phyloP scores from a whole-genome alignment of 805 yeast species.

The Lipomyces chichibuensis region DNA sequence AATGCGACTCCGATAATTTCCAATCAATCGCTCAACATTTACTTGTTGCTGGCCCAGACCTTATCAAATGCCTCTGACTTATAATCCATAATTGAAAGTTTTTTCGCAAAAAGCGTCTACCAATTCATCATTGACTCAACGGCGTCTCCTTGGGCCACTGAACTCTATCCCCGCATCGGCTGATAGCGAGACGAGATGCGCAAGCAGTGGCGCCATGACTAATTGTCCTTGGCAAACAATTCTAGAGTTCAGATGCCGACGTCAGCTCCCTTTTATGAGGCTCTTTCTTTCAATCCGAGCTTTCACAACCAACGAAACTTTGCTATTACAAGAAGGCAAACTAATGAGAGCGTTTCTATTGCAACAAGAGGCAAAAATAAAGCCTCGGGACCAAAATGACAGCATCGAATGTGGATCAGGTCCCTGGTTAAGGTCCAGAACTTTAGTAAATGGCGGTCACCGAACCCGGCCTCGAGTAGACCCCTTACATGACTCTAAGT shows the following conservation, averaged over 20 bases:
- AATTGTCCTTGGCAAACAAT: not conserved
- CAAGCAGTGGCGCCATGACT: not conserved
- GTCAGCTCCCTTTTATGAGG: too few relatives aligned
- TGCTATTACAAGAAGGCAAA: too few relatives aligned
- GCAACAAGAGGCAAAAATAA: too few relatives aligned
- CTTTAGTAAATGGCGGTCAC: too few relatives aligned
- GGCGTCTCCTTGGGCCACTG: not conserved
- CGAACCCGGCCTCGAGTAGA: too few relatives aligned
- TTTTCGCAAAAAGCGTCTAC: not conserved
- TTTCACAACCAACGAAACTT: too few relatives aligned
- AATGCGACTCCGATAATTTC: not conserved
- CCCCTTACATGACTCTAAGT: too few relatives aligned
- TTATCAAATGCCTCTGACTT: not conserved
- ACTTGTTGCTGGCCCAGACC: not conserved
- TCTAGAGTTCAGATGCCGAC: not conserved
- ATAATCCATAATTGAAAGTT: not conserved
- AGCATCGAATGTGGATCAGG: too few relatives aligned
- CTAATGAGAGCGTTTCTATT: too few relatives aligned
- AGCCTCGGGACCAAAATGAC: too few relatives aligned
- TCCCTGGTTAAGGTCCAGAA: too few relatives aligned
- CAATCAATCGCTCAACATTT: not conserved
- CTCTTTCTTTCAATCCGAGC: too few relatives aligned
- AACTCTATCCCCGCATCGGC: not conserved
- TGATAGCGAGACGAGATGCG: not conserved
- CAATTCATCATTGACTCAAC: not conserved